Evolutionary conservation across 1,284 basidiomycete species (phyloP), one percentile per base, ranked within the genome.

Genomic region (Phellopilus nigrolimitatus): DNA sequence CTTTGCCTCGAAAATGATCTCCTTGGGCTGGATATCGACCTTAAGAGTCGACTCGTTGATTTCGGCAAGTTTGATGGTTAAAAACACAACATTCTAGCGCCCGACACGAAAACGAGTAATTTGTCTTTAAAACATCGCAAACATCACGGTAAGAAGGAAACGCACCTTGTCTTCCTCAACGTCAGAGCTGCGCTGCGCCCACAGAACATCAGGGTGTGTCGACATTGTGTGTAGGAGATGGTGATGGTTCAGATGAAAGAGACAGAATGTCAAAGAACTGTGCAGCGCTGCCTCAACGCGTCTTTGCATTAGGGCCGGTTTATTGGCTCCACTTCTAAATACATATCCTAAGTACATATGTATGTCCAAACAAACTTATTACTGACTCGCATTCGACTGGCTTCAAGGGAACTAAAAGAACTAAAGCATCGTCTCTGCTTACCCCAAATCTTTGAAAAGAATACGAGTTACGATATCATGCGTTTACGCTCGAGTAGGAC

Each of bases 171-270:
- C 77, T 41, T 82, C 73, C 19, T 76, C 79, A 7, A 71, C 61
- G 19, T 70, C 75, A 24, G 82, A 88, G 71, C 84, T 90, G 60
- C 93, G 81, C 69, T 97, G 91, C 45, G 93, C 92, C 90, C 92
- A 97, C 3, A 91, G 75, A 49, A 95, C 74, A 71, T 95, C 91
- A 39, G 93, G 91, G 69, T 93, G 89, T 56, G 67, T 63, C 8
- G 74, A 61, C 69, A 80, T 74, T 70, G 73, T 70, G 51, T 9
- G 43, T 17, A 19, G 34, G 38, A 39, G 47, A 43, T 17, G 30
- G 39, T 22, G 54, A 46, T 38, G 53, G 37, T 24, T 39, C 31
- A 42, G 38, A 48, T 40, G 53, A 57, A 47, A 36, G 22, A 25
- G 10, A 41, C 15, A 47, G 54, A 44, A 51, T 28, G 44, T 47